phyloP scores from a whole-genome alignment of 441 rosid species.

The Adansonia gregorii region DNA sequence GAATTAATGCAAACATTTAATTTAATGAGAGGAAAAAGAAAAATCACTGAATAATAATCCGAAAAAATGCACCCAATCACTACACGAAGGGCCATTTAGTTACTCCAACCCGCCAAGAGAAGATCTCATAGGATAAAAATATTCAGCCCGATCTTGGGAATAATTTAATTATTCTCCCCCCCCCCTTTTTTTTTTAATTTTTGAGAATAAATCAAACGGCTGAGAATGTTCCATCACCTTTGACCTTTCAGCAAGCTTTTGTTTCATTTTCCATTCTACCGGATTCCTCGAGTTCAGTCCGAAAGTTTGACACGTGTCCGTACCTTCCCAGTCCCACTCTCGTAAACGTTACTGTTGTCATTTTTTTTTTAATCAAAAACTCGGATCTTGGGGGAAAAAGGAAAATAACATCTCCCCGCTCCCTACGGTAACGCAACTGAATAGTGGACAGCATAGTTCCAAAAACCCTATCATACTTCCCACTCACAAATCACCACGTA shows the following conservation, averaged over 20 bases:
- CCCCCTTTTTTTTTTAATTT: not conserved
- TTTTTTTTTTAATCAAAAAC: not conserved
- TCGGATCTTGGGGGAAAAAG: not conserved
- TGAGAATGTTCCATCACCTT: constrained; percentile 12
- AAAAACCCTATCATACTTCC: not conserved
- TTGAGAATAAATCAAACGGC: constrained; percentile 31
- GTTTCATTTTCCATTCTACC: not conserved
- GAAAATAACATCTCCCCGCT: constrained; percentile 8
- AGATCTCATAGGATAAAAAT: constrained; percentile 25
- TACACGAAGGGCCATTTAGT: not conserved
- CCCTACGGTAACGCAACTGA: not conserved
- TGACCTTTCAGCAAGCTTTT: constrained; percentile 18
- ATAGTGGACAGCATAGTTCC: not conserved
- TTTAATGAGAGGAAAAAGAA: not conserved
- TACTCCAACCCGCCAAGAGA: constrained; percentile 8
- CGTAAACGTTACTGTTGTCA: not conserved
- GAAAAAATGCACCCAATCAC: not conserved
- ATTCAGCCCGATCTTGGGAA: constrained; percentile 27
- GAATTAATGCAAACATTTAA: not conserved
- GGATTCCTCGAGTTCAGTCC: constrained; percentile 17
- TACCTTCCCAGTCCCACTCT: not conserved
- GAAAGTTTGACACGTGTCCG: not conserved
- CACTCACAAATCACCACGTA: constrained; percentile 17
- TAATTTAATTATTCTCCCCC: constrained; percentile 10
- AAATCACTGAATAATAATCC: not conserved